These are phyloP conservation scores for Thuja plicata DNA, from an alignment of 83 land plant genomes.

Conservation along the genomic window DNA sequence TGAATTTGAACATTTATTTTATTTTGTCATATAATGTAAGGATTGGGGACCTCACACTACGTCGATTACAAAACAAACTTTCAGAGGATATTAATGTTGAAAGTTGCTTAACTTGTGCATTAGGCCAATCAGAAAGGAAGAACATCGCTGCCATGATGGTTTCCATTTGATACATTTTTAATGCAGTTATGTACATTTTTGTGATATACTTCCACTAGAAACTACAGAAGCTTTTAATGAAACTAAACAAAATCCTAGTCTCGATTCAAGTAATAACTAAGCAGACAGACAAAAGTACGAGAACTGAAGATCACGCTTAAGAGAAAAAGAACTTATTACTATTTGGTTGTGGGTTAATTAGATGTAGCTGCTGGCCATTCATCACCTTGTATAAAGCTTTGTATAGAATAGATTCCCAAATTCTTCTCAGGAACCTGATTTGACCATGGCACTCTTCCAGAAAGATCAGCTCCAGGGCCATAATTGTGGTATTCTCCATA, in stretches of 20 bases:
- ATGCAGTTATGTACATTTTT: background rate
- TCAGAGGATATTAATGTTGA: background rate
- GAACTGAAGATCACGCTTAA: background rate
- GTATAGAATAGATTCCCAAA: background rate
- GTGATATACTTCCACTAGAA: background rate
- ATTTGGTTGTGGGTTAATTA: background rate
- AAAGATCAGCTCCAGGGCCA: slow-evolving; percentile 45
- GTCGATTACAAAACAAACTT: too few relatives aligned
- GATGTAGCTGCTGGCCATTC: slow-evolving; percentile 6
- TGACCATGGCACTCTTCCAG: slow-evolving; percentile 45
- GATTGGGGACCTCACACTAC: too few relatives aligned
- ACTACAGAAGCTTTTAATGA: background rate
- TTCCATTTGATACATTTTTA: background rate
- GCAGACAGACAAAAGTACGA: background rate
- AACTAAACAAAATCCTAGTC: background rate
- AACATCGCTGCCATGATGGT: background rate
- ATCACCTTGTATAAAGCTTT: background rate
- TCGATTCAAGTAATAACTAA: background rate
- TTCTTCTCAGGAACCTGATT: slow-evolving; percentile 30
- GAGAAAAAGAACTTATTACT: background rate
- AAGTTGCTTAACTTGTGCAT: background rate
- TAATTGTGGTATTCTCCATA: slow-evolving; percentile 56
- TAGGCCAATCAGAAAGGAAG: background rate
- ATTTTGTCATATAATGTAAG: too few relatives aligned
- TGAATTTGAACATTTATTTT: too few relatives aligned